Percentiles rank a stretch among this genome's conserved stretches.
These are phyloP conservation scores for Conoideocrella luteorostrata DNA, from an alignment of 2,329 filamentous ascomycete species.

Conservation along the genomic window DNA sequence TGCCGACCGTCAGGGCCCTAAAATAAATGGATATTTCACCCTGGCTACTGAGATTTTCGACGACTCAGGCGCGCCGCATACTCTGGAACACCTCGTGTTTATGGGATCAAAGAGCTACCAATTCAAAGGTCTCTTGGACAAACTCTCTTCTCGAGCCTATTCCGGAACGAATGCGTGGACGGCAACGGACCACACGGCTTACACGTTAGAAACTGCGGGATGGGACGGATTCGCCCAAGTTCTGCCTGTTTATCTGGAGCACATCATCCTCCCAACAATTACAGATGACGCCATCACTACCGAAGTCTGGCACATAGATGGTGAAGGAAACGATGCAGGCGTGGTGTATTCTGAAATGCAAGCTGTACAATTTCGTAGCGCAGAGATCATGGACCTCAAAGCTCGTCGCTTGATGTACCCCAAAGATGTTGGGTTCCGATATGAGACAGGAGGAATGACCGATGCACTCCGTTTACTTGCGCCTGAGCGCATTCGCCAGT, in stretches of 20 bases:
- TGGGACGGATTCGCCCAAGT: constrained; percentile 97
- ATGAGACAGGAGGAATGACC: constrained; percentile 98
- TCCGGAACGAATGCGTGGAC: constrained; percentile 97
- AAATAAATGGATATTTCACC: constrained; percentile 89
- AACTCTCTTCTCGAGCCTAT: constrained; percentile 87
- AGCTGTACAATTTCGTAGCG: constrained; percentile 77
- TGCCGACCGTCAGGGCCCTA: constrained; percentile 89
- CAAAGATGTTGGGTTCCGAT: constrained; percentile 84
- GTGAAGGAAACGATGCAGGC: constrained; percentile 87
- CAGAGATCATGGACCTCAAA: constrained; percentile 80
- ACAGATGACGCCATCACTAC: constrained; percentile 92
- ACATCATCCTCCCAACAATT: constrained; percentile 83
- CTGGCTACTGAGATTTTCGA: constrained; percentile 96
- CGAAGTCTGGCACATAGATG: constrained; percentile 94
- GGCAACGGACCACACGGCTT: constrained; percentile 90
- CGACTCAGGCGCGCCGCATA: constrained; percentile 88
- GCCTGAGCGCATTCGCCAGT: constrained; percentile 84
- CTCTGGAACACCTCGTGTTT: constrained; percentile 75
- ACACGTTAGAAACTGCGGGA: constrained; percentile 88
- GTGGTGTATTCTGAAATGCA: constrained; percentile 99
- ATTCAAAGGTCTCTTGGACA: constrained; percentile 93
- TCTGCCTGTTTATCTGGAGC: constrained; percentile 89
- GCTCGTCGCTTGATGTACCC: constrained; percentile 79
- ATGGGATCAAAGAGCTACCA: constrained; percentile 91
- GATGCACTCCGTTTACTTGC: constrained; percentile 81